These are phyloP conservation scores for Auricularia sp. DNA, from an alignment of 768 basidiomycete species.

Conservation along the genomic window DNA sequence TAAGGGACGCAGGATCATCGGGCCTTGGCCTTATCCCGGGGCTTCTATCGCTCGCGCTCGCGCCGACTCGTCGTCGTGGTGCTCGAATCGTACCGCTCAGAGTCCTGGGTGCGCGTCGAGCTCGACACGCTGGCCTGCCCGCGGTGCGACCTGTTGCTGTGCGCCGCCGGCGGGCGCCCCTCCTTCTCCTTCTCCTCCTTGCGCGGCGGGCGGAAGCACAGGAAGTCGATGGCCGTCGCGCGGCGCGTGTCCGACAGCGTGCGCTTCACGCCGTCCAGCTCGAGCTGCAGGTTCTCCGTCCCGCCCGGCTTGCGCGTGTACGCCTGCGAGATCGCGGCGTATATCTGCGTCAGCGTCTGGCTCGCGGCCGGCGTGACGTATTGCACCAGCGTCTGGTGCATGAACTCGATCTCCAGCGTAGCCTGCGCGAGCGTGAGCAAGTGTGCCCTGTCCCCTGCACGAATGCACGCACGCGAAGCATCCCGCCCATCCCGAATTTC, in stretches of 20 bases:
- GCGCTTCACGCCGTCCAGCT: constrained; percentile 76
- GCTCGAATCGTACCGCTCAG: neutral
- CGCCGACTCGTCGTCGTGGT: neutral
- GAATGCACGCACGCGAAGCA: constrained; percentile 67
- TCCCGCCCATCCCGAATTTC: constrained; percentile 94
- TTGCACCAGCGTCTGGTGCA: constrained; percentile 88
- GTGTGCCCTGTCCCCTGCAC: neutral
- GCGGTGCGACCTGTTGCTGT: neutral
- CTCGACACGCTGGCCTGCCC: neutral
- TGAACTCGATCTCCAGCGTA: constrained; percentile 96
- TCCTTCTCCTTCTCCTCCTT: constrained; percentile 11
- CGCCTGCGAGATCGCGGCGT: constrained; percentile 88
- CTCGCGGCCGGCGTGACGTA: constrained; percentile 78
- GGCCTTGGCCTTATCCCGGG: neutral
- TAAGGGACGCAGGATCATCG: too few relatives aligned
- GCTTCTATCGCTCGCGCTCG: neutral
- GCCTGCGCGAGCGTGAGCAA: constrained; percentile 42
- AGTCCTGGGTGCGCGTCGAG: neutral
- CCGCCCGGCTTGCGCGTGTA: constrained; percentile 71
- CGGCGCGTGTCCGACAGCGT: constrained; percentile 41
- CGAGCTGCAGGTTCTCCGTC: constrained; percentile 78
- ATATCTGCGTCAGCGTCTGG: constrained; percentile 79
- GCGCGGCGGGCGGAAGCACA: constrained; percentile 62
- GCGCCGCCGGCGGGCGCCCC: constrained; percentile 2
- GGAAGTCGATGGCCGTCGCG: constrained; percentile 87